These are phyloP conservation scores for Mucor racemosus DNA, from an alignment of 371 early-diverging fungal genomes.

Conservation along the genomic window DNA sequence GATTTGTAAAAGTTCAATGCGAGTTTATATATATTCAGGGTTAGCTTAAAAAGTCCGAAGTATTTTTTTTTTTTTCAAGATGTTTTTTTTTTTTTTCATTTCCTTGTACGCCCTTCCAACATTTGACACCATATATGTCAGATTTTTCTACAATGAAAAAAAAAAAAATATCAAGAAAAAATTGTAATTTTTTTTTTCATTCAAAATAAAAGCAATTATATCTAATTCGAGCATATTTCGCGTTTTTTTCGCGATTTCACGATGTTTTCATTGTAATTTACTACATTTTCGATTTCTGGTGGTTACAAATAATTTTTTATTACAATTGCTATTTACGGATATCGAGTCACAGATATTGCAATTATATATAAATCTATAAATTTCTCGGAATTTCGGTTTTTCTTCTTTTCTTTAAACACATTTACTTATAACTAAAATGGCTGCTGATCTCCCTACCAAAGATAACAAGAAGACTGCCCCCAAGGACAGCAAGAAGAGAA, in stretches of 20 bases:
- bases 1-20: conserved; percentile 10
- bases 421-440: conserved; percentile 24
- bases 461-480: conserved; percentile 25
- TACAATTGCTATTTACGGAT: neutral
- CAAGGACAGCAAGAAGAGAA: conserved; percentile 60
- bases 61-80: conserved; percentile 9
- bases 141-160: neutral
- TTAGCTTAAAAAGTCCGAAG: conserved; percentile 10
- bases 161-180: conserved; percentile 15
- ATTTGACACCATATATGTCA: neutral
- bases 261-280: conserved; percentile 8
- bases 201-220: neutral
- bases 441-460: conserved; percentile 58
- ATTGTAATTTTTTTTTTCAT: conserved; percentile 24
- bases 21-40: conserved; percentile 22
- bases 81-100: neutral
- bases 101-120: neutral
- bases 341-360: conserved; percentile 7
- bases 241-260: conserved; percentile 35
- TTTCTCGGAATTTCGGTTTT: conserved; percentile 4
- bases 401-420: conserved; percentile 19
- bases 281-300: neutral
- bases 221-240: conserved; percentile 26
- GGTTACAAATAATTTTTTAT: neutral
- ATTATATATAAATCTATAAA: conserved; percentile 10